Evolutionary conservation across 345 rosid species (phyloP), one percentile per base, ranked within the genome.

Genomic region (Corchorus capsularis): DNA sequence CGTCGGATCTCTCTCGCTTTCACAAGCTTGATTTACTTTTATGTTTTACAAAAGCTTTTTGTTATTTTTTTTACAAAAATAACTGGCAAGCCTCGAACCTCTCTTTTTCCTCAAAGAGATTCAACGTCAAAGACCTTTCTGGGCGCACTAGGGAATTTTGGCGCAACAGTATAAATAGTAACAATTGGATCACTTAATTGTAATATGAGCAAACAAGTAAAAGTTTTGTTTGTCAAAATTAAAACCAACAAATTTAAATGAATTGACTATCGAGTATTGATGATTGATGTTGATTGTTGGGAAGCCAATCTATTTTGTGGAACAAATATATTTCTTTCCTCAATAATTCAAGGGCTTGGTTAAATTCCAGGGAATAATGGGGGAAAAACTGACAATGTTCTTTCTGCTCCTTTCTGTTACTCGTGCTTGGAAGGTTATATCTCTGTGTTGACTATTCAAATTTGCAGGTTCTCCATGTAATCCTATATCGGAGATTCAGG

Each of bases 401-500:
- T 27, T 20, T 56, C 22, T 60, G 10, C n/a, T 73, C 14, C 41
- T 8, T 32, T 62, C 32, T 43, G n/a, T 10, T 16, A 47, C 56
- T 16, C 69, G 37, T 71, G 14, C 56, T 73, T 64, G 6, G 43
- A 69, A 69, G 56, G 15, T 53, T 72, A 3, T 63, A 55, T 47
- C 19, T 69, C 59, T 63, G 19, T 35, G 15, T 19, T 55, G 56
- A 10, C 16, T 4, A 65, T 77, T 45, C 64, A 15, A 50, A 62
- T 78, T 69, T 41, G 67, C 89, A 94, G 97, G 90, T 76, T 82
- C 87, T 92, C 69, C 86, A 75, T 77, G 86, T 89, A 77, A 95
- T 91, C 65, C 87, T n/a, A 84, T 84, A 83, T 90, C 20, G 95
- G 27, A 79, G 91, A 94, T 82, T 86, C 98, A 0, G 92, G 93